A percentile compares a stretch with the other conserved stretches of the same genome.
Conservation (phyloP, 805 yeast genomes). For the Ogataea paradorogensis region DNA sequence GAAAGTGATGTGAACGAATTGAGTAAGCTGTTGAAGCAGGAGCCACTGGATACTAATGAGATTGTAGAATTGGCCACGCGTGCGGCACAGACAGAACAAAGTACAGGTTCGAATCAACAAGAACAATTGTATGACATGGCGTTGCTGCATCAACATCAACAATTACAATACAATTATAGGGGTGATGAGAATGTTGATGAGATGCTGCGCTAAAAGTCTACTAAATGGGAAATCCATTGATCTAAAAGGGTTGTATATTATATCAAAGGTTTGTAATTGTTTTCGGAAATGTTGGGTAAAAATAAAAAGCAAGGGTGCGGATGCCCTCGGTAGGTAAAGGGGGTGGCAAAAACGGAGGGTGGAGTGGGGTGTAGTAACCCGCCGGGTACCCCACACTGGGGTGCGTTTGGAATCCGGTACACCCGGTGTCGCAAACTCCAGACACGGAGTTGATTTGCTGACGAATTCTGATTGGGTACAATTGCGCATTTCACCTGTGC, state of each 20-base stretch:
- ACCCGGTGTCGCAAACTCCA: slow-evolving; percentile 3
- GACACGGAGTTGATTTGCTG: neutral
- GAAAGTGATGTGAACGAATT: slow-evolving; percentile 21
- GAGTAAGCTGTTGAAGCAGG: slow-evolving; percentile 22
- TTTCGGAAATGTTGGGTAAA: slow-evolving; percentile 1
- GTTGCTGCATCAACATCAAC: slow-evolving; percentile 21
- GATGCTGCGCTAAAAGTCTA: slow-evolving; percentile 16
- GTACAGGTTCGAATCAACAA: slow-evolving; percentile 7
- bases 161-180: slow-evolving; percentile 14
- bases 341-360: neutral
- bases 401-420: neutral
- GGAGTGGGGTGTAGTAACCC: slow-evolving; percentile 1
- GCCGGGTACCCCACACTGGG: no score
- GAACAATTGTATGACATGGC: slow-evolving; percentile 21
- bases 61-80: slow-evolving; percentile 26
- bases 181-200: slow-evolving; percentile 25
- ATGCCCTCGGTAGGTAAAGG: no score
- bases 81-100: slow-evolving; percentile 22
- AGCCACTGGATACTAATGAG: slow-evolving; percentile 21
- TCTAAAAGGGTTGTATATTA: neutral
- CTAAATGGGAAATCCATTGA: neutral
- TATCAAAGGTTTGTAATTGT: neutral
- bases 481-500: neutral
- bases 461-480: neutral
- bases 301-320: slow-evolving; percentile 1